Evolutionary conservation across 148 eudicot genomes (phyloP).

Genomic region (Talinum fruticosum): DNA sequence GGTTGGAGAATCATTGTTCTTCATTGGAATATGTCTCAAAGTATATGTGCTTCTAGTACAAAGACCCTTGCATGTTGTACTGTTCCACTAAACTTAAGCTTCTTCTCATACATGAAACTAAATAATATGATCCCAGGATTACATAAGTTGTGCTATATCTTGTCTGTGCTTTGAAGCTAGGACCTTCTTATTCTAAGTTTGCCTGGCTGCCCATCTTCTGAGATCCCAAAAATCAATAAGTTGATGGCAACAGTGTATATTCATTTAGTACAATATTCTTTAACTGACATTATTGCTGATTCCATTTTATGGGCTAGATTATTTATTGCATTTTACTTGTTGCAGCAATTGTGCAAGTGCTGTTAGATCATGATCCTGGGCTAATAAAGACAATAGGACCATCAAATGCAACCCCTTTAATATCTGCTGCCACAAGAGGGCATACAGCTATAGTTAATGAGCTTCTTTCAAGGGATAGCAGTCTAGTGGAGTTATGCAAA

Average conservation of each 20-base stretch:
- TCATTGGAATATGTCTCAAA: neutral
- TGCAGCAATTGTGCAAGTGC: constrained; percentile 72
- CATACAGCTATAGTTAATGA: constrained; percentile 67
- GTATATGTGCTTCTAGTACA: neutral
- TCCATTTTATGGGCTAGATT: constrained; percentile 1
- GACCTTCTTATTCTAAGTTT: neutral
- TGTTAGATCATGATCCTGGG: constrained; percentile 62
- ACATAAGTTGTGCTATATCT: neutral
- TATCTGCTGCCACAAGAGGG: constrained; percentile 76
- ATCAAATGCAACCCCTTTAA: constrained; percentile 73
- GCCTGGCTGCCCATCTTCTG: neutral
- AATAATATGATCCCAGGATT: neutral
- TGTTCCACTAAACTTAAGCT: neutral
- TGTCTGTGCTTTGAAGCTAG: neutral
- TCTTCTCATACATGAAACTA: neutral
- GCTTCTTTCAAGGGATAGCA: constrained; percentile 64
- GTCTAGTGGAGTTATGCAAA: constrained; percentile 56
- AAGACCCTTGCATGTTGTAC: neutral
- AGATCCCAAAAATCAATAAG: neutral
- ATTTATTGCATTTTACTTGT: constrained; percentile 18
- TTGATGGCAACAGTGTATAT: too few relatives aligned
- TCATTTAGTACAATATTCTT: neutral
- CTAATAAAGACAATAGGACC: constrained; percentile 63
- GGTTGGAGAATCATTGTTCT: constrained; percentile 10
- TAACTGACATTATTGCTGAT: neutral